These are phyloP conservation scores for Picea abies DNA, from an alignment of 83 land plant species.

Conservation along the genomic window DNA sequence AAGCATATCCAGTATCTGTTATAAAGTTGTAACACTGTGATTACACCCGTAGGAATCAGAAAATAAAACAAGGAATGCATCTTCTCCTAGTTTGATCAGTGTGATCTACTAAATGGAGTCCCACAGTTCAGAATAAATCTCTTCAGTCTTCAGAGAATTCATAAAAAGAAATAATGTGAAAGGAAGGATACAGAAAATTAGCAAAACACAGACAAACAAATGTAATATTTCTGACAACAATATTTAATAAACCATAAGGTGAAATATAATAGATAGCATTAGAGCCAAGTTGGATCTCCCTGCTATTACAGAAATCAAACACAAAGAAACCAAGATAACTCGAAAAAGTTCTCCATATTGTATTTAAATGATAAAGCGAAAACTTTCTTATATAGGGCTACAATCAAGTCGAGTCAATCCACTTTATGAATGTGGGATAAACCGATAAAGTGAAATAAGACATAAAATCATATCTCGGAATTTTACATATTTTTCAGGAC, in stretches of 20 bases:
- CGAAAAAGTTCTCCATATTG: too few species aligned
- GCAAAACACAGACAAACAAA: too few species aligned
- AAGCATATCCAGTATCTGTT: slow-evolving; percentile 19
- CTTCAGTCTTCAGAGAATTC: background rate
- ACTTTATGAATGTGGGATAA: too few species aligned
- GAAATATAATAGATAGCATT: background rate
- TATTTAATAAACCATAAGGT: too few species aligned
- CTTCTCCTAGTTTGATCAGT: background rate
- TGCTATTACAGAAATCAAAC: background rate
- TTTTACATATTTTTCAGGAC: too few species aligned
- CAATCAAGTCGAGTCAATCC: too few species aligned
- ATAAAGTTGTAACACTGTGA: background rate
- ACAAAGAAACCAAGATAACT: background rate
- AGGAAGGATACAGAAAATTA: too few species aligned
- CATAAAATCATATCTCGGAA: too few species aligned
- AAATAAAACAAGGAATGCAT: background rate
- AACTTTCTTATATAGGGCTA: too few species aligned
- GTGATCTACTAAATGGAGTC: background rate
- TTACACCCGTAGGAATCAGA: background rate
- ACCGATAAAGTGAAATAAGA: too few species aligned
- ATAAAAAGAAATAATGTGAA: background rate
- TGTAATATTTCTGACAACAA: too few species aligned
- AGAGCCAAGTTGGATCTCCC: background rate
- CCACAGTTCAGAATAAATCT: background rate
- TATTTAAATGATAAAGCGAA: too few species aligned